Evolutionary conservation across 2,329 filamentous ascomycete genomes (phyloP).

Genomic region (Apiospora marii): DNA sequence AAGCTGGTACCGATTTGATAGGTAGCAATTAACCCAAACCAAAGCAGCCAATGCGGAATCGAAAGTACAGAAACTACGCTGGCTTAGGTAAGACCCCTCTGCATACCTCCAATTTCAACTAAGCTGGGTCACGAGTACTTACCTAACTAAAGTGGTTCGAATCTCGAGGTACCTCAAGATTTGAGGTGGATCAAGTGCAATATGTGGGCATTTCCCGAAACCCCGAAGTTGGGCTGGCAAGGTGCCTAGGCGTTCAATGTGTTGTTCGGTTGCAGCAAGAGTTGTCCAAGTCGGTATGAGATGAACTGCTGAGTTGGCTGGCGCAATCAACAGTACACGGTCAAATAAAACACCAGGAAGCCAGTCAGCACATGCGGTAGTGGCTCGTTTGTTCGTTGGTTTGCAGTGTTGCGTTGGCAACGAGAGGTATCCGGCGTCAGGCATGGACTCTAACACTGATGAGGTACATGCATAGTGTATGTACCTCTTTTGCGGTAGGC

Average conservation of each 20-base stretch:
- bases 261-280: not conserved
- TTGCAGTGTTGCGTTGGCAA: not conserved
- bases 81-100: not conserved
- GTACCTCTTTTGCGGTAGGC: no score
- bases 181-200: not conserved
- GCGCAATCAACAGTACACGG: not conserved
- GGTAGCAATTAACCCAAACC: not conserved
- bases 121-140: not conserved
- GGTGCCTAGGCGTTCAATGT: not conserved
- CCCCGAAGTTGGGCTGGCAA: constrained; percentile 1
- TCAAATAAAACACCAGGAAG: not conserved
- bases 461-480: no score
- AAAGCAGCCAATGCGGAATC: no score
- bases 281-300: not conserved
- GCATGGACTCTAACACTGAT: no score
- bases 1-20: no score
- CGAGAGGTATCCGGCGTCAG: not conserved
- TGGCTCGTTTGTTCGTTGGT: not conserved
- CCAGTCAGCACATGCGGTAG: not conserved
- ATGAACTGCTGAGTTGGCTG: not conserved
- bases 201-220: not conserved
- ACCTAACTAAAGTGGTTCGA: not conserved
- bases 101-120: not conserved
- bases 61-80: not conserved
- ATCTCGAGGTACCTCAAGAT: not conserved